phyloP scores from a whole-genome alignment of 495 filamentous ascomycete species.

The Chaetomium fimeti region DNA sequence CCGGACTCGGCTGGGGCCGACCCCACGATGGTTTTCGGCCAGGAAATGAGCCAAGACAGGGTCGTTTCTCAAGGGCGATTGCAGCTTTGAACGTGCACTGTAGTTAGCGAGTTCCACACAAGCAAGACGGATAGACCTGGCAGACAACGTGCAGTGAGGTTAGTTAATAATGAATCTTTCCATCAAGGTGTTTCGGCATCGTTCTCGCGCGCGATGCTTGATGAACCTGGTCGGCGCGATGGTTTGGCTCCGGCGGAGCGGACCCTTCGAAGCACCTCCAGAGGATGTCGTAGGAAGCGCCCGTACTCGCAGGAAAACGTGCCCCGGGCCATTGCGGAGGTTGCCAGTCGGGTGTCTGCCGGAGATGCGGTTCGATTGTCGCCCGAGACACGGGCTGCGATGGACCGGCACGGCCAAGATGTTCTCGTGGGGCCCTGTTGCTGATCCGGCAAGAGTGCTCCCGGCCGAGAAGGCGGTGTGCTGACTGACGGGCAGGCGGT shows the following conservation, averaged over 20 bases:
- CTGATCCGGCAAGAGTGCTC: background rate
- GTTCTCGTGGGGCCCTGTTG: slow-evolving; percentile 1
- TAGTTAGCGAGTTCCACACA: too few relatives aligned
- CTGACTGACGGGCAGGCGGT: background rate
- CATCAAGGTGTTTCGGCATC: too few relatives aligned
- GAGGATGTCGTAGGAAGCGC: too few relatives aligned
- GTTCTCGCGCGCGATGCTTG: too few relatives aligned
- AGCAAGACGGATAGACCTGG: too few relatives aligned
- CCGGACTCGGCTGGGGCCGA: slow-evolving; percentile 7
- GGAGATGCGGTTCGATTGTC: background rate
- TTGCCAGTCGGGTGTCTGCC: background rate
- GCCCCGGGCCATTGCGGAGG: background rate
- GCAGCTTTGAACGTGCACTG: background rate
- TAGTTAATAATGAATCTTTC: too few relatives aligned
- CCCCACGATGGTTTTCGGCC: slow-evolving; percentile 16
- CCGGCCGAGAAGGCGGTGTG: background rate
- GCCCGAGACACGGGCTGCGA: slow-evolving; percentile 2
- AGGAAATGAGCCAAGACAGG: too few relatives aligned
- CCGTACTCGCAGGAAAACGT: too few relatives aligned
- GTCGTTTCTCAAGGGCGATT: background rate
- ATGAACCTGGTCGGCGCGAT: background rate
- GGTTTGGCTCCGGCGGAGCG: too few relatives aligned
- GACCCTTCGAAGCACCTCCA: background rate
- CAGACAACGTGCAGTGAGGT: too few relatives aligned
- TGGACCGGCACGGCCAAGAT: background rate